Evolutionary conservation across 2,329 filamentous ascomycete genomes (phyloP), one percentile per base, ranked within the genome.

Genomic region (Colletotrichum sp.): DNA sequence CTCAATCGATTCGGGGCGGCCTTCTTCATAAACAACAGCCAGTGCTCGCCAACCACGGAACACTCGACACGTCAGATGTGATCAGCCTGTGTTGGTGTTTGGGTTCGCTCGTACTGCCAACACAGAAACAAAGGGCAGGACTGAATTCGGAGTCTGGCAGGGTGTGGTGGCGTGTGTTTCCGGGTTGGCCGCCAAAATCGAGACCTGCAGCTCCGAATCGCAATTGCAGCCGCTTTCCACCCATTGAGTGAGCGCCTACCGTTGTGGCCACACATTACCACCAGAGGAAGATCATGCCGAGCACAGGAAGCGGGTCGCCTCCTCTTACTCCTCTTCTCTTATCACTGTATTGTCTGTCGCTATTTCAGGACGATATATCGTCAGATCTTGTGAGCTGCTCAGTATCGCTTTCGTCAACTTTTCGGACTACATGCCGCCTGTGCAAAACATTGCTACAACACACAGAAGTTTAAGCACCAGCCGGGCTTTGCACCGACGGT

Each of bases 171-270:
- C 56, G 73, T 71, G 65, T 70, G 64, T 73, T 66, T 55, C 26
- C 48, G 56, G 30, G 43, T 28, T 67, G 73, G 61, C 69, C 69
- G 43, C 66, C 73, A 62, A 62, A 76, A 76, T 77, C 75, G 72
- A 76, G 58, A 73, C 75, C 75, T 77, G 75, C 73, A 77, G 73
- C 61, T 70, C 69, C 73, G 65, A 73, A 77, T 77, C 66, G 73
- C 55, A 59, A 68, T 65, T 76, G 69, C 75, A 77, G 75, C 68
- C 62, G 61, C 71, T 71, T 74, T 59, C 61, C 36, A 52, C 66
- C 71, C 65, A 74, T 61, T 62, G 21, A 75, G 65, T 28, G n/a
- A 74, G 56, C 66, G 55, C 24, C 62, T 26, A 38, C 61, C 21
- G 14, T 30, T 34, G 61, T 64, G 52, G 66, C 38, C 65, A 58